Conservation (phyloP, 225 moss, liverwort and hornwort genomes). For the Neckera pumila region DNA sequence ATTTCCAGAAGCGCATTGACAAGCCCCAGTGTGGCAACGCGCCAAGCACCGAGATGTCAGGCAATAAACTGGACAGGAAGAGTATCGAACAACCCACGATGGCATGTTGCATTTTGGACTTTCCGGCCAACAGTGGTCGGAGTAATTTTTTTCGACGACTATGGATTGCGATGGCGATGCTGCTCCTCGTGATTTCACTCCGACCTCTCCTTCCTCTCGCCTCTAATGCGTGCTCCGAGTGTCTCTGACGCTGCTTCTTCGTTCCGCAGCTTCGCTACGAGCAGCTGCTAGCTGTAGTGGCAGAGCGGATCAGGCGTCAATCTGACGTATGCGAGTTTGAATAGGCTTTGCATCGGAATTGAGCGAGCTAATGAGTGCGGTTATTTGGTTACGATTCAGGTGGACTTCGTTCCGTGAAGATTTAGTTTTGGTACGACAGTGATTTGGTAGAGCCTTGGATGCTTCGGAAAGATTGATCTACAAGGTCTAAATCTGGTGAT, state of each 20-base stretch:
- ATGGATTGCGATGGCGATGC: no score
- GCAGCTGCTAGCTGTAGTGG: neutral
- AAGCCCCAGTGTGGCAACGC: no score
- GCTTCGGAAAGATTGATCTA: neutral
- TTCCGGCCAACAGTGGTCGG: no score
- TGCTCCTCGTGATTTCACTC: no score
- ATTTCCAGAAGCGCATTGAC: no score
- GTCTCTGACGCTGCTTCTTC: no score
- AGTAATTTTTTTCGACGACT: no score
- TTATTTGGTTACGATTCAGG: neutral
- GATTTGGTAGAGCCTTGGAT: neutral
- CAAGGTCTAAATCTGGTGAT: neutral
- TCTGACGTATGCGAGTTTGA: neutral
- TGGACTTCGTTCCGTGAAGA: neutral
- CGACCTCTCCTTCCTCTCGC: slow-evolving; percentile 45
- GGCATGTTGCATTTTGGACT: no score
- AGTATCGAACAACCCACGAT: no score
- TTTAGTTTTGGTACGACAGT: neutral
- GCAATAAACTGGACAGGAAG: no score
- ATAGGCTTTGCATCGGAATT: neutral
- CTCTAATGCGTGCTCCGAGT: no score
- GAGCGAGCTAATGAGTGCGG: neutral
- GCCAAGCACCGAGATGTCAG: no score
- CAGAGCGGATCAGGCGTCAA: neutral
- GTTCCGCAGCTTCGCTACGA: neutral